Evolutionary conservation across 2,329 filamentous ascomycete species (phyloP), one percentile per base, ranked within the genome.

Genomic region (Magnaporthiopsis incrustans): DNA sequence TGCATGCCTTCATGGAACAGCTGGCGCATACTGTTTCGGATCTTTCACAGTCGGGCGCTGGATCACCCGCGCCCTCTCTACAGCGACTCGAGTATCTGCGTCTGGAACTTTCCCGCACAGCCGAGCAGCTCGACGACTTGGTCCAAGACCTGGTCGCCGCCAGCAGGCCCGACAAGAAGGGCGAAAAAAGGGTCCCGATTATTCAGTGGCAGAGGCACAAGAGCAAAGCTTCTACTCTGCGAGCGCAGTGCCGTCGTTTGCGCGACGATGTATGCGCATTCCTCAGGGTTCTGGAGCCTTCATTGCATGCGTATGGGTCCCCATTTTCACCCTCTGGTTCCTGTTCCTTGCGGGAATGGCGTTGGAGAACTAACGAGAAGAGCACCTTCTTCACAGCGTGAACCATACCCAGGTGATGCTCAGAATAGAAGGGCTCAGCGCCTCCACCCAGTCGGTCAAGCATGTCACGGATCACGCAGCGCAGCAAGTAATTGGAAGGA

Each of bases 121-220:
- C 27, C 4, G 25, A 30, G 11, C 35, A 62, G 60, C 38, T 62
- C 27, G 38, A 56, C 15, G 4, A 2, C n/a, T n/a, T 62, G 60
- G 60, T 44, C 25, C n/a, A 30, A 5, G 27, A 35, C 38, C 26
- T 62, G 22, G 18, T 44, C 12, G 18, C 27, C 25, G 27, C 44
- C 15, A 62, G 60, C 44, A 32, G 18, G 10, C 35, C 50, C 5
- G 22, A 62, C 18, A 62, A n/a, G 38, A 27, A 62, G 33, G 60
- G 60, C 2, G 26, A 33, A 6, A n/a, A 27, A 2, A 62, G 10
- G 25, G 18, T 57, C 4, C 26, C 60, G 14, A 18, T 18, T 10
- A 18, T 50, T 3, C 26, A 35, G 50, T 62, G 60, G 60, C 60
- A 62, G 50, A 32, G 53, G 18, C 18, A 56, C n/a, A 62, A 62